phyloP scores from a whole-genome alignment of 345 rosid genomes.

The Aethionema arabicum region DNA sequence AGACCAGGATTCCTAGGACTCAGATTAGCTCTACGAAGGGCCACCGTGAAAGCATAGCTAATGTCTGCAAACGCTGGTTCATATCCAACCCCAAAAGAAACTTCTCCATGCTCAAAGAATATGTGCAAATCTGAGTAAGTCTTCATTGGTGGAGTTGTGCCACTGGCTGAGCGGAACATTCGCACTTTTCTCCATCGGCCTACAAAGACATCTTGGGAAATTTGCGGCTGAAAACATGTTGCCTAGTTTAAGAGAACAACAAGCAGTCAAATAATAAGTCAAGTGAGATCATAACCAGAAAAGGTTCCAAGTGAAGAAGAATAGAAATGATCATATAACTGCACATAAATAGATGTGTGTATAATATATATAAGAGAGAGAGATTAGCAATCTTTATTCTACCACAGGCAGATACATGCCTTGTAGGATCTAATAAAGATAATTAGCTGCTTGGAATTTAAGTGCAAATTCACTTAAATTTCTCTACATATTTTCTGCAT shows the following conservation, averaged over 20 bases:
- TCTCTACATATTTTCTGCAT: not conserved
- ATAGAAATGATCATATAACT: not conserved
- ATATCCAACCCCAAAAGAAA: slow-evolving; percentile 90
- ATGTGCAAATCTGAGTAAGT: slow-evolving; percentile 83
- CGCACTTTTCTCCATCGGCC: slow-evolving; percentile 97
- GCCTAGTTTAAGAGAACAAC: slow-evolving; percentile 61
- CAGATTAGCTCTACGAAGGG: slow-evolving; percentile 94
- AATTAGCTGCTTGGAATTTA: not conserved
- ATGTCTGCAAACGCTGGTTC: slow-evolving; percentile 93
- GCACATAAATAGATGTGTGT: not conserved
- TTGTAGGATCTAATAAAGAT: not conserved
- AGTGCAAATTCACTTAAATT: not conserved
- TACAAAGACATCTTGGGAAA: slow-evolving; percentile 78
- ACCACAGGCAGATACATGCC: not conserved
- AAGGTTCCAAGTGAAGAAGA: not conserved
- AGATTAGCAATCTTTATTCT: slow-evolving; percentile 1
- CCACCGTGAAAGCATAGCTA: slow-evolving; percentile 94
- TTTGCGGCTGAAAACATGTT: slow-evolving; percentile 90
- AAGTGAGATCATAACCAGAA: slow-evolving; percentile 15
- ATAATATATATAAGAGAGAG: not conserved
- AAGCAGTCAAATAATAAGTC: slow-evolving; percentile 17
- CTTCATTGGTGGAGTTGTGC: slow-evolving; percentile 95
- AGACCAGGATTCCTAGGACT: slow-evolving; percentile 64
- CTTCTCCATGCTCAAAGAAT: slow-evolving; percentile 70
- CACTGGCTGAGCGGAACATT: slow-evolving; percentile 91